Evolutionary conservation across 2,329 filamentous ascomycete species (phyloP), one percentile per base, ranked within the genome.

Genomic region (Botryotinia calthae): DNA sequence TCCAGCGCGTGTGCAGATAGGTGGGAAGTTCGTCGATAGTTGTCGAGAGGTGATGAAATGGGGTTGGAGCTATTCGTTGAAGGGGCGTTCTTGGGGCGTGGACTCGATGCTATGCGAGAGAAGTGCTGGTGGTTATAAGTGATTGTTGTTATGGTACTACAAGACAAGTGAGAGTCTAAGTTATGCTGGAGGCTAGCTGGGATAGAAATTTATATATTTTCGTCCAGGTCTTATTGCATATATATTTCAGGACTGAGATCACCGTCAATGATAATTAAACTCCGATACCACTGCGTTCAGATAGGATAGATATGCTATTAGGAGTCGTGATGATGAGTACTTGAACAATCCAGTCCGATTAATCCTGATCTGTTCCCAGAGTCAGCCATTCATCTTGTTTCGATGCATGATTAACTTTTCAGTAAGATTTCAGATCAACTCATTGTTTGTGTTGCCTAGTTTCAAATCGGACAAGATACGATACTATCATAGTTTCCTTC

Each of bases 271-370:
- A 37, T 2, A 4, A 25, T 14, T 25, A 0, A 51, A 4, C 12
- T n/a, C 25, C 10, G 0, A 5, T 25, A 5, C 10, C 9, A 2
- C 25, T 12, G 22, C 9, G 9, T 51, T 51, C 4, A 2, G 6
- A n/a, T 14, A 0, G 7, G 0, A 51, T 25, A 37, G 7, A 37
- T 5, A 5, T 12, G 4, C 10, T 7, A 25, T 25, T n/a, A 5
- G 25, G 12, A 12, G 8, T 51, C 25, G 22, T 51, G 48, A 4
- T 5, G 14, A n/a, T 14, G 25, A n/a, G 10, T 25, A 51, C 22
- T 51, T 2, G 25, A 14, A n/a, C 3, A 14, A n/a, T n/a, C 9
- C 10, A 14, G 22, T 4, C 12, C 10, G 22, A n/a, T 51, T 51
- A 6, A 14, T 3, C 2, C 9, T n/a, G 25, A n/a, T 51, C 25